Base-by-base conservation (phyloP, 495 filamentous ascomycete species). In the Talaromyces stipitatus region DNA sequence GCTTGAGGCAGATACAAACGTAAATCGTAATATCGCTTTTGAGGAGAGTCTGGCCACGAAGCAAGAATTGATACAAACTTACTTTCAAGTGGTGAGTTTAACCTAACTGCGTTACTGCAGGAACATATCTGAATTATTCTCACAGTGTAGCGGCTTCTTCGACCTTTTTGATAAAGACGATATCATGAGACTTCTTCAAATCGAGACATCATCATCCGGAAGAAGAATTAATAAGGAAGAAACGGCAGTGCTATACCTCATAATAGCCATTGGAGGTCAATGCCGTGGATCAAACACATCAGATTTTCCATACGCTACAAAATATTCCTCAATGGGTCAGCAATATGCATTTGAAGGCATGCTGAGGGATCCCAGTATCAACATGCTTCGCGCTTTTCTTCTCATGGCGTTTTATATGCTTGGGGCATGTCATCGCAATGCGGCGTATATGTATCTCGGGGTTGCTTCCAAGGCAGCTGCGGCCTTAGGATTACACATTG, bases 371-470 rank as follows among this genome's bases (percentile, higher is more conserved):
- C 73, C 73, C 0, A 78, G 72, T 29, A 59, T 75, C 18, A 66
- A 74, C 43, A 41, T 75, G 28, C 63, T 76, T 2, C 66, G 73
- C 10, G 58, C 66, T 1, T 78, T 76, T 47, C 61, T 74, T 4
- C 61, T 77, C 11, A 70, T 78, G 67, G 66, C 75, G 2, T 77
- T 75, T 27, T 78, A 77, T 51, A 73, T 78, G 70, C 68, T 77
- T 10, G 75, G 75, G 0, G 71, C 72, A 8, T 77, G 73, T 51
- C 74, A 73, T 28, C 70, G 75, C 50, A 78, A 78, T 48, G 69
- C 73, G 4, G 74, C 75, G 7, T 78, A 76, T 57, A 76, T 78
- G 74, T 77, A 77, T 30, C 47, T 78, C 30, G 75, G 75, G 0
- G 71, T 78, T 6, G 74, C 75, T 9, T 65, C 70, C 11, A 68